Evolutionary conservation across 371 early-diverging fungal species (phyloP), one percentile per base, ranked within the genome.

Genomic region (Dichotomocladium elegans): DNA sequence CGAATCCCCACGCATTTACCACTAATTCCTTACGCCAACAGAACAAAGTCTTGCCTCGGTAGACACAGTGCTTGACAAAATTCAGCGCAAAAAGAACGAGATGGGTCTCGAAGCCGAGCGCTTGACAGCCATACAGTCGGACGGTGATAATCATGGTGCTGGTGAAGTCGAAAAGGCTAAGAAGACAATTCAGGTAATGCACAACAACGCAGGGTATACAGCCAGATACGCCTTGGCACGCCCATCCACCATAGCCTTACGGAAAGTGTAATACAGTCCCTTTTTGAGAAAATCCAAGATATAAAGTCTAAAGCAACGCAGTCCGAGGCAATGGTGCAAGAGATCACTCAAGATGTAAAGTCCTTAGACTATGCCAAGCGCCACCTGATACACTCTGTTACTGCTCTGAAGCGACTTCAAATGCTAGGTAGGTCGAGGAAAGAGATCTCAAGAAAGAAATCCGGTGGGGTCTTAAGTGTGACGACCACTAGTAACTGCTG

Each of bases 321-420:
- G 41, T 89, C 95, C 0, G 95, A 96, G 56, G 72, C 82, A 4
- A 89, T 87, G 83, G 96, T 96, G 0, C 86, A 88, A 41, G 94
- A 94, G 47, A 96, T 98, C 41, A 96, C 98, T 9, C 83, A 87
- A 55, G 98, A 98, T 54, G 95, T 98, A 54, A 94, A 93, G 66
- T 81, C 89, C 3, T 73, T 98, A 17, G 98, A 98, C 68, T 87
- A 83, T 57, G 93, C 95, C 41, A 98, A 98, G 61, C 81, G 88
- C 40, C 94, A 96, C 57, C 70, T 98, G 53, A 88, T 90, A 1
- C 64, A 70, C 21, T 83, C 94, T 1, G 91, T 94, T 8, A 88
- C 91, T 0, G 83, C 89, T 1, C 71, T 95, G 22, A 87, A 88
- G 55, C 77, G 94, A 54, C 71, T 95, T 15, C 93, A 94, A 59